Conservation (phyloP, 352 stramenopile species). For the Phytophthora pisi region DNA sequence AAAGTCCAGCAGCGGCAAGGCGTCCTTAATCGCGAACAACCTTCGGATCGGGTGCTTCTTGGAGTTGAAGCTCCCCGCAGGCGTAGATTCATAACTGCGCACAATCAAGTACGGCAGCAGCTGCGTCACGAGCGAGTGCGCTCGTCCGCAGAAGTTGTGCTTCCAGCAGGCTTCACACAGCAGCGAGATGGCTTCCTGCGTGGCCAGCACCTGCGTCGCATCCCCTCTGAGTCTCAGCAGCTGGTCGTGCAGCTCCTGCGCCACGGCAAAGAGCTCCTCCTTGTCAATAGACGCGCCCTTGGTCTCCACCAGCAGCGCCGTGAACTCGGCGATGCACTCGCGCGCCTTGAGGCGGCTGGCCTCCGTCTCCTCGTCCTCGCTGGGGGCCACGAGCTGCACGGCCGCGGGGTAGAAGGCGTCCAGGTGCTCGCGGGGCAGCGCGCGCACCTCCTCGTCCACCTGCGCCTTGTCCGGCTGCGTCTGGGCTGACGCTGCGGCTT, state of each 20-base stretch:
- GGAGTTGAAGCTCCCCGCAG: slow-evolving; percentile 56
- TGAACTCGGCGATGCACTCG: slow-evolving; percentile 60
- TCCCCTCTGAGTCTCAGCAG: slow-evolving; percentile 62
- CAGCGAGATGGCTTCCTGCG: slow-evolving; percentile 74
- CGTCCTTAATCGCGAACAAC: slow-evolving; percentile 79
- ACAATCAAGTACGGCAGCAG: slow-evolving; percentile 87
- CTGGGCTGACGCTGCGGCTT: slow-evolving; percentile 1
- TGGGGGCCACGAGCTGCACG: slow-evolving; percentile 36
- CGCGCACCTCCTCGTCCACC: slow-evolving; percentile 63
- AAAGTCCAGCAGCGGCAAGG: slow-evolving; percentile 81
- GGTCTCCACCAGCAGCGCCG: slow-evolving; percentile 61
- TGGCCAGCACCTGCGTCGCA: slow-evolving; percentile 36
- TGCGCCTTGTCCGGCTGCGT: slow-evolving; percentile 7
- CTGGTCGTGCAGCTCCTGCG: slow-evolving; percentile 71
- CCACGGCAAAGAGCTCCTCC: slow-evolving; percentile 60
- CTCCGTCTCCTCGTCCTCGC: slow-evolving; percentile 35
- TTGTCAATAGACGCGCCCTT: slow-evolving; percentile 59
- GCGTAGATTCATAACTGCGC: slow-evolving; percentile 69
- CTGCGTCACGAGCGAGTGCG: slow-evolving; percentile 81
- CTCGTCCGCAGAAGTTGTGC: slow-evolving; percentile 57
- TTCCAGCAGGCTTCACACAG: slow-evolving; percentile 83
- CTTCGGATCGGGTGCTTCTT: slow-evolving; percentile 79
- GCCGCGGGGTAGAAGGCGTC: slow-evolving; percentile 60
- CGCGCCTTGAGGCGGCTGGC: slow-evolving; percentile 40
- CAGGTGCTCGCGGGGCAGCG: slow-evolving; percentile 50